Conservation (phyloP, 2,329 filamentous ascomycete species). For the Didymella segeticola region DNA sequence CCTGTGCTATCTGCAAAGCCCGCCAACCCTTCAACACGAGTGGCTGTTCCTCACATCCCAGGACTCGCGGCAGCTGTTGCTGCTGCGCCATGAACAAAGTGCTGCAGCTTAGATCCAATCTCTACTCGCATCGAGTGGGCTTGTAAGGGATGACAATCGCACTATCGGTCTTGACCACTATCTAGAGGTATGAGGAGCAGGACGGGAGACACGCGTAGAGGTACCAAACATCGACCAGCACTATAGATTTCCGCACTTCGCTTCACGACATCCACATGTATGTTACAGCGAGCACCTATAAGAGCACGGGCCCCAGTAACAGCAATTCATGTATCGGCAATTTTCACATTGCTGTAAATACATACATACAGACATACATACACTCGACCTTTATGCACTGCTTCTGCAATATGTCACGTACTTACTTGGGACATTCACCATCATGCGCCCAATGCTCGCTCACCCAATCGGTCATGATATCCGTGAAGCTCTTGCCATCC, state of each 20-base stretch:
- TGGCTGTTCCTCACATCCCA: constrained; percentile 13
- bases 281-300: background rate
- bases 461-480: constrained; percentile 67
- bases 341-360: background rate
- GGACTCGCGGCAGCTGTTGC: constrained; percentile 4
- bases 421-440: constrained; percentile 25
- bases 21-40: background rate
- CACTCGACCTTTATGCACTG: background rate
- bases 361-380: background rate
- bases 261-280: background rate
- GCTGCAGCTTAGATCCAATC: background rate
- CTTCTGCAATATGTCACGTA: no score
- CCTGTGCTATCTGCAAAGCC: constrained; percentile 19
- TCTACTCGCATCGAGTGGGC: background rate
- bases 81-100: background rate
- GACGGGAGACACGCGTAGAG: background rate
- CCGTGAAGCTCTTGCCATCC: constrained; percentile 61
- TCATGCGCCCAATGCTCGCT: constrained; percentile 58
- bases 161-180: background rate
- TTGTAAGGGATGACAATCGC: background rate
- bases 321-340: no score
- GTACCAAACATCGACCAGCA: constrained; percentile 9
- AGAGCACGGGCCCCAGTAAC: background rate
- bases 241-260: background rate
- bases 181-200: background rate